These are phyloP conservation scores for Echium plantagineum DNA, from an alignment of 257 asterid genomes.

Conservation along the genomic window DNA sequence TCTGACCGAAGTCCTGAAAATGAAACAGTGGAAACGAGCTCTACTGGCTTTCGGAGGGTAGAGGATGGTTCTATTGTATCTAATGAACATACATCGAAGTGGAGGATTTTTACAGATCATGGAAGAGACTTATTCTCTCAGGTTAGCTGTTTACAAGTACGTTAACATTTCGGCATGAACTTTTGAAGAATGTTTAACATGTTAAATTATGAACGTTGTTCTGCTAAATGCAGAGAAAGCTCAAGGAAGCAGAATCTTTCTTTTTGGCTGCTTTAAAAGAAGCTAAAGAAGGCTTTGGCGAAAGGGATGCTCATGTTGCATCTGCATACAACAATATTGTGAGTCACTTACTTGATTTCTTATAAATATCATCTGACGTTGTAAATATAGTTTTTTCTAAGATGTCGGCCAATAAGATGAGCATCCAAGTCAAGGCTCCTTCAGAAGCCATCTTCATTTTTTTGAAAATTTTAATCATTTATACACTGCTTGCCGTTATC, in stretches of 20 bases:
- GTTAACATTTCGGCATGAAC: slow-evolving; percentile 2
- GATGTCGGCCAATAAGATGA: background rate
- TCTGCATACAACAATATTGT: slow-evolving; percentile 94
- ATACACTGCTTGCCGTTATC: background rate
- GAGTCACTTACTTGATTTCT: slow-evolving; percentile 11
- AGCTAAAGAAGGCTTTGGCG: slow-evolving; percentile 94
- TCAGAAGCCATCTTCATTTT: background rate
- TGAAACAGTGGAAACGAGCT: slow-evolving; percentile 21
- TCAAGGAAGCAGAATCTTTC: slow-evolving; percentile 69
- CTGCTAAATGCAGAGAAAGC: slow-evolving; percentile 45
- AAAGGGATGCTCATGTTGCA: slow-evolving; percentile 89
- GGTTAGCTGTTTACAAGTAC: slow-evolving; percentile 29
- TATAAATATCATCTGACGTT: background rate
- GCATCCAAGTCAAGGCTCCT: background rate
- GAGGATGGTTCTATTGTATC: slow-evolving; percentile 77
- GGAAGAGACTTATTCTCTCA: slow-evolving; percentile 70
- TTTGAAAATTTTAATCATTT: background rate
- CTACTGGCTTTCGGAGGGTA: slow-evolving; percentile 35
- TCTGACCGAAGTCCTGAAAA: slow-evolving; percentile 15
- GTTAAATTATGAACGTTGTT: slow-evolving; percentile 7
- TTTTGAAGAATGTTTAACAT: slow-evolving; percentile 5
- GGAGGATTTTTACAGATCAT: slow-evolving; percentile 89
- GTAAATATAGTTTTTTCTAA: background rate
- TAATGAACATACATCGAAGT: slow-evolving; percentile 85
- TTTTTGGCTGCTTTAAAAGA: slow-evolving; percentile 73